Evolutionary conservation across 768 basidiomycete species (phyloP), one percentile per base, ranked within the genome.

Genomic region (Phallus indusiatus): DNA sequence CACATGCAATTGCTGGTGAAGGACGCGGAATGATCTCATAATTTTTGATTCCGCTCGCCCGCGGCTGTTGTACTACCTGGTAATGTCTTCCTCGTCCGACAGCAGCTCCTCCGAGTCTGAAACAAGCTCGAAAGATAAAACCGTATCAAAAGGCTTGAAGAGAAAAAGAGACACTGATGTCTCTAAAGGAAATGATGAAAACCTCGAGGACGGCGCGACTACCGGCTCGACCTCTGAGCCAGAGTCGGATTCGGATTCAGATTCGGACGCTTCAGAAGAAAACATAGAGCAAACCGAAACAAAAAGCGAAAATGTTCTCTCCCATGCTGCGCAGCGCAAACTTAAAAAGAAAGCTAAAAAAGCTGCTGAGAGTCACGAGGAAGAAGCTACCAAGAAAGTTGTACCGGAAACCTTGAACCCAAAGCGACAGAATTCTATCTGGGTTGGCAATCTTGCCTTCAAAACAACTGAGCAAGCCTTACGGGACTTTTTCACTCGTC

Each of bases 371-470:
- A 81, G 64, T 71, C 46, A 59, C 53, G 62, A 50, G 46, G 54
- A 42, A 42, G 50, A 34, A 47, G 22, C 61, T 42, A 55, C 36
- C n/a, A n/a, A n/a, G n/a, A n/a, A n/a, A n/a, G n/a, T n/a, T n/a
- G n/a, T n/a, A n/a, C n/a, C n/a, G n/a, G n/a, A n/a, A n/a, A n/a
- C n/a, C n/a, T n/a, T n/a, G n/a, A n/a, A n/a, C 54, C 68, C 69
- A 14, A 85, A 84, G 70, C 82, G 87, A 22, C 83, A 90, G 70
- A 84, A 94, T 69, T 94, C 91, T 5, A 78, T 97, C 51, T 98
- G 95, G 95, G 88, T 97, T 33, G 95, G 95, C 47, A 98, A 98
- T 72, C 68, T 98, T 69, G 80, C 88, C 6, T 98, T 88, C 78
- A 88, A 87, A 72, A 97, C 95, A 54, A 89, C 86, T 0, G 74